Percentiles rank a stretch among this genome's conserved stretches.
These are phyloP conservation scores for Catharanthus roseus DNA, from an alignment of 257 asterid species.

Conservation along the genomic window DNA sequence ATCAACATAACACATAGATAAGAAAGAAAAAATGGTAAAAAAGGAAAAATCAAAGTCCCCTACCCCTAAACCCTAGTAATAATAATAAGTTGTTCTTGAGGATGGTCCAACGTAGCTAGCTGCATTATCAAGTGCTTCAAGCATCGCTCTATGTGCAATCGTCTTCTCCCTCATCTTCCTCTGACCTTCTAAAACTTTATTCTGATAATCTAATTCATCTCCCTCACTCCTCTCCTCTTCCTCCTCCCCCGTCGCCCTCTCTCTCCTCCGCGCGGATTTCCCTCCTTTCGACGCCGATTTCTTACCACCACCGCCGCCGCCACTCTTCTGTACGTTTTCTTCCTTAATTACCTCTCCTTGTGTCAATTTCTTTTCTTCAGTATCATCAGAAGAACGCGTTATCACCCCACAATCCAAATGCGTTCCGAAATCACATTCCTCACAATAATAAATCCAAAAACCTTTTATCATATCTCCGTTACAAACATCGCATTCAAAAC, in stretches of 20 bases:
- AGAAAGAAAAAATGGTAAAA: too few species aligned
- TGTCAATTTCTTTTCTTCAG: too few species aligned
- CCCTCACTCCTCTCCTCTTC: neutral
- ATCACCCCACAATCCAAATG: constrained; percentile 17
- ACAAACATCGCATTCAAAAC: constrained; percentile 25
- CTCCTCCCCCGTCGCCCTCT: neutral
- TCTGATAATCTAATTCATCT: neutral
- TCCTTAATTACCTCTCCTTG: too few species aligned
- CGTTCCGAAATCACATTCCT: constrained; percentile 26
- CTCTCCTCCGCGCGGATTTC: neutral
- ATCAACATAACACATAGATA: too few species aligned
- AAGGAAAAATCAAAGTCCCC: too few species aligned
- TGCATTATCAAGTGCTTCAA: constrained; percentile 26
- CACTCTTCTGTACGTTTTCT: too few species aligned
- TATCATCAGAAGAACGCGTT: too few species aligned
- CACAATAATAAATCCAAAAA: constrained; percentile 29
- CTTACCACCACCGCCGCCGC: too few species aligned
- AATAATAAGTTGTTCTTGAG: constrained; percentile 10
- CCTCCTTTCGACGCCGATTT: too few species aligned
- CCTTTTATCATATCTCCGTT: neutral
- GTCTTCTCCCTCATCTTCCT: constrained; percentile 7
- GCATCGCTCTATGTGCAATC: constrained; percentile 10
- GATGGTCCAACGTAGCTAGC: constrained; percentile 24
- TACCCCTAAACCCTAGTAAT: too few species aligned
- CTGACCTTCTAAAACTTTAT: constrained; percentile 5